Conservation (phyloP, 163 green algal species). For the Volvox carteri region DNA sequence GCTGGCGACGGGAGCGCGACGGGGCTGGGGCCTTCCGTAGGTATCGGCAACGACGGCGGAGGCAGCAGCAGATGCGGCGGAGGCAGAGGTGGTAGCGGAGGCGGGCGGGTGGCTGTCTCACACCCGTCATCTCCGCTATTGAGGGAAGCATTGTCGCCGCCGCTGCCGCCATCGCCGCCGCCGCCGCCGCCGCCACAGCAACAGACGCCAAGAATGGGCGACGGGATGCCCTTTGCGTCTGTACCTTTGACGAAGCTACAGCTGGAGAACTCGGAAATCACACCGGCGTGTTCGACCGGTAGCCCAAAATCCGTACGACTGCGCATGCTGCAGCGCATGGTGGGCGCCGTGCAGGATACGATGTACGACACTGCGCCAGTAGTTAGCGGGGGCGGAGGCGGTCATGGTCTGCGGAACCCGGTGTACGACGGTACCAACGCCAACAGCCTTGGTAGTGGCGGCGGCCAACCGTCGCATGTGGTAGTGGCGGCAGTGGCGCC, state of each 20-base stretch:
- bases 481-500: neutral
- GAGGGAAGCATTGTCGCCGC: no score
- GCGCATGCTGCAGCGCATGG: neutral
- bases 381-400: no score
- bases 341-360: neutral
- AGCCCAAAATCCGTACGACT: neutral
- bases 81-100: neutral
- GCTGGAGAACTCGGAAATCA: neutral
- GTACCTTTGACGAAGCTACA: neutral
- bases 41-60: no score
- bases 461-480: neutral
- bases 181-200: no score
- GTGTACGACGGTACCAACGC: neutral
- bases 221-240: no score
- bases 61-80: neutral
- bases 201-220: no score
- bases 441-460: no score
- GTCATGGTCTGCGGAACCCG: no score
- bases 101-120: no score
- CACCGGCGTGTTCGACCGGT: neutral
- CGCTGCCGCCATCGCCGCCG: no score
- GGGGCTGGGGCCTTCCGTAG: neutral
- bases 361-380: neutral
- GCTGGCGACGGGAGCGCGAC: no score
- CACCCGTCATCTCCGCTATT: neutral